phyloP scores from a whole-genome alignment of 768 basidiomycete species.

The Calocybe indica region DNA sequence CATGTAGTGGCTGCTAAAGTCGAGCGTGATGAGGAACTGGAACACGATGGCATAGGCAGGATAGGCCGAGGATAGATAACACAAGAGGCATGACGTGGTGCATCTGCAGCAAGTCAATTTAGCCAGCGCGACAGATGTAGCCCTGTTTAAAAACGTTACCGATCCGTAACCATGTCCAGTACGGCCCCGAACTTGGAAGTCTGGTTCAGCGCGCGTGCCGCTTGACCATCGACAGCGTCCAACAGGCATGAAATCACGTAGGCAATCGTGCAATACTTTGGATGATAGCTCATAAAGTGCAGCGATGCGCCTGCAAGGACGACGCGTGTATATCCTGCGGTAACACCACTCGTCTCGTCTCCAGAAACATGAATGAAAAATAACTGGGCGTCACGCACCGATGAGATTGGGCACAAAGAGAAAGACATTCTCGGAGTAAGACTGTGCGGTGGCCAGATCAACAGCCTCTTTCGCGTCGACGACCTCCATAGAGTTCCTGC shows the following conservation, averaged over 20 bases:
- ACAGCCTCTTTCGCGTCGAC: slow-evolving; percentile 84
- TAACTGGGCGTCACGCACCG: slow-evolving; percentile 40
- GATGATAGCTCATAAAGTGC: slow-evolving; percentile 93
- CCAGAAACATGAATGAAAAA: no score
- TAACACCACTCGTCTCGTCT: neutral
- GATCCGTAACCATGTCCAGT: slow-evolving; percentile 98
- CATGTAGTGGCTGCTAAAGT: slow-evolving; percentile 98
- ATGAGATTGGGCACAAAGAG: slow-evolving; percentile 97
- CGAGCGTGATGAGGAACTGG: slow-evolving; percentile 93
- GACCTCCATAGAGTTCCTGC: slow-evolving; percentile 51
- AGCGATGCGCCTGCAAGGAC: slow-evolving; percentile 86
- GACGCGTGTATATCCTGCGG: slow-evolving; percentile 81
- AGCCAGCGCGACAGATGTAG: neutral
- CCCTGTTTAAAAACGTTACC: slow-evolving; percentile 46
- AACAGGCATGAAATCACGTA: slow-evolving; percentile 90
- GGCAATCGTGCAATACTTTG: slow-evolving; percentile 83
- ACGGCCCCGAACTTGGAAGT: slow-evolving; percentile 97
- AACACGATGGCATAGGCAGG: slow-evolving; percentile 80
- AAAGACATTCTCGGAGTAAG: slow-evolving; percentile 93
- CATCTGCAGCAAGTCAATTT: slow-evolving; percentile 48
- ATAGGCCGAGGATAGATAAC: slow-evolving; percentile 89
- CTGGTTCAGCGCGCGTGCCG: slow-evolving; percentile 82
- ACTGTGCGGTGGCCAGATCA: slow-evolving; percentile 80
- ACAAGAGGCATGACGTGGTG: slow-evolving; percentile 91
- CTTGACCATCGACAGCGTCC: slow-evolving; percentile 93